A percentile compares a stretch with the other conserved stretches of the same genome.
Conservation (phyloP, 1,139 yeast species). For the Suhomyces choctaworum region DNA sequence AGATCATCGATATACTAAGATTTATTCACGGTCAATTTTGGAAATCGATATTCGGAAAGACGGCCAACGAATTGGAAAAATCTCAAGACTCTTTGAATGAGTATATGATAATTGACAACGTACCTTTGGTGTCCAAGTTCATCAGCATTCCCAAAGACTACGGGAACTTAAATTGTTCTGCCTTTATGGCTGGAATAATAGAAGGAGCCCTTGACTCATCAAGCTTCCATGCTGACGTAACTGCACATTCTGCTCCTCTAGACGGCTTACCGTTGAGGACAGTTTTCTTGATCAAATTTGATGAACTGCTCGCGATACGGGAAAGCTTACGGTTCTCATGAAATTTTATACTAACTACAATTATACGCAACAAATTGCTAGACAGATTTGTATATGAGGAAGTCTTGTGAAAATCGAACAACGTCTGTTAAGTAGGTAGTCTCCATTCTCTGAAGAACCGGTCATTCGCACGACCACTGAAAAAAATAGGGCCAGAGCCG, state of each 20-base stretch:
- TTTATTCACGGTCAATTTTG: slow-evolving; percentile 82
- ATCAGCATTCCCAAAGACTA: slow-evolving; percentile 81
- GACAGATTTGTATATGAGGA: too few relatives aligned
- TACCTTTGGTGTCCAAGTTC: slow-evolving; percentile 74
- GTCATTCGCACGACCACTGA: slow-evolving; percentile 9
- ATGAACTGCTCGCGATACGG: slow-evolving; percentile 56
- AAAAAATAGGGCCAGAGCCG: slow-evolving; percentile 3
- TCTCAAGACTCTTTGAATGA: slow-evolving; percentile 81
- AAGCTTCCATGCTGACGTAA: slow-evolving; percentile 77
- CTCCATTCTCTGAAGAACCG: too few relatives aligned
- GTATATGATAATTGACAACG: slow-evolving; percentile 81
- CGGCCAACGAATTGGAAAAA: slow-evolving; percentile 85
- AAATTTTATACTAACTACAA: too few relatives aligned
- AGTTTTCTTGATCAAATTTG: slow-evolving; percentile 80
- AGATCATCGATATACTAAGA: slow-evolving; percentile 75
- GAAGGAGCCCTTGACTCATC: slow-evolving; percentile 86
- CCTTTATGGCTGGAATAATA: slow-evolving; percentile 86
- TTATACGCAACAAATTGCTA: too few relatives aligned
- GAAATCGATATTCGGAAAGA: slow-evolving; percentile 77
- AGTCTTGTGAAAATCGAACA: too few relatives aligned
- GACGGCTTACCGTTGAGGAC: slow-evolving; percentile 69
- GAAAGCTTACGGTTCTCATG: slow-evolving; percentile 42
- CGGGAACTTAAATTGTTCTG: slow-evolving; percentile 77
- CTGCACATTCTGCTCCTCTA: slow-evolving; percentile 82
- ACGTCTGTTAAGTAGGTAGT: neutral